Evolutionary conservation across 2,329 filamentous ascomycete genomes (phyloP).

Genomic region (Colletotrichum spinosum): DNA sequence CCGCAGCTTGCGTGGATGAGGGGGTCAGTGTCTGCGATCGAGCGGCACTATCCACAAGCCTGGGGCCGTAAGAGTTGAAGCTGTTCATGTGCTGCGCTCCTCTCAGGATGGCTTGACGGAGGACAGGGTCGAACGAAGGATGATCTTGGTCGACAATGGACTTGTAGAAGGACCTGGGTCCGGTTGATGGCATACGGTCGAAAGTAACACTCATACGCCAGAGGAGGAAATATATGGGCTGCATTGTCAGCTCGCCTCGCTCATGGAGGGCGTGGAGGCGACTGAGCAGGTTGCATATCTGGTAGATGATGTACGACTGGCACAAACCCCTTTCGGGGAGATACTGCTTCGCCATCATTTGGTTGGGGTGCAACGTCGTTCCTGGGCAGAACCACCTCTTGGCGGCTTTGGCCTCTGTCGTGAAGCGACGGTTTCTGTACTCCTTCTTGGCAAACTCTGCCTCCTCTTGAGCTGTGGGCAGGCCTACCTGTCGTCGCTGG

Average conservation of each 20-base stretch:
- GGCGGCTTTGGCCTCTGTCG: slow-evolving; percentile 46
- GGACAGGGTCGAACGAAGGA: slow-evolving; percentile 9
- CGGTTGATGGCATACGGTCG: slow-evolving; percentile 6
- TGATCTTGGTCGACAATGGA: slow-evolving; percentile 23
- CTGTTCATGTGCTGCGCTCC: slow-evolving; percentile 25
- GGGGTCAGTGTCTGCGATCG: not conserved
- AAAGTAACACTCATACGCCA: slow-evolving; percentile 44
- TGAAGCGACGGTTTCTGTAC: slow-evolving; percentile 38
- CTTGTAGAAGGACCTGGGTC: slow-evolving; percentile 7
- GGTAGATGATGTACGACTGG: slow-evolving; percentile 50
- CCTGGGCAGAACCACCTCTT: slow-evolving; percentile 48
- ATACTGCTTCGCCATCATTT: slow-evolving; percentile 48
- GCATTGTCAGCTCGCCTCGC: slow-evolving; percentile 46
- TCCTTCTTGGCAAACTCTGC: slow-evolving; percentile 24
- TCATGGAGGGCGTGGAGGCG: slow-evolving; percentile 45
- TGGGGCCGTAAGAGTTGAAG: slow-evolving; percentile 24
- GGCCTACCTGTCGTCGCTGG: not conserved
- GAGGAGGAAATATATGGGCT: slow-evolving; percentile 52
- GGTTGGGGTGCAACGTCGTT: slow-evolving; percentile 50
- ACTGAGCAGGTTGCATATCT: slow-evolving; percentile 47
- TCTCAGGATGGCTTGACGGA: slow-evolving; percentile 21
- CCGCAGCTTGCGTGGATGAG: not conserved
- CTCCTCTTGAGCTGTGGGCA: not conserved
- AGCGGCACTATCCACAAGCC: not conserved
- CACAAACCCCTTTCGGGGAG: slow-evolving; percentile 48